Evolutionary conservation across 176 grass and related monocot species (phyloP).

Genomic region (Areca catechu): DNA sequence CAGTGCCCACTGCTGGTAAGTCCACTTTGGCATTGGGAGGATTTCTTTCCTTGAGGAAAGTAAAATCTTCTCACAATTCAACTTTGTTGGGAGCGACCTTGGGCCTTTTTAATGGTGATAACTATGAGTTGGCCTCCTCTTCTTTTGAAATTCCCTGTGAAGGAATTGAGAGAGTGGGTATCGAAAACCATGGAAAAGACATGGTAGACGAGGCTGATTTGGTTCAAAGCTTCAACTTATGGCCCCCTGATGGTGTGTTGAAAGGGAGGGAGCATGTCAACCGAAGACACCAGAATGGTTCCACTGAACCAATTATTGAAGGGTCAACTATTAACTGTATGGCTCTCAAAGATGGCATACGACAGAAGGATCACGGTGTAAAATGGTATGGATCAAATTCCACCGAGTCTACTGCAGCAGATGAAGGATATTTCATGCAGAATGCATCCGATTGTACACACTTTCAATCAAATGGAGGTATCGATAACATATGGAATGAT

Average conservation of each 20-base stretch:
- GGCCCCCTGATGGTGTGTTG: conserved; percentile 29
- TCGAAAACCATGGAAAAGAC: conserved; percentile 10
- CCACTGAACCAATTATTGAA: conserved; percentile 3
- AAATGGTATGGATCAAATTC: conserved; percentile 7
- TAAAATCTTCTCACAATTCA: conserved; percentile 15
- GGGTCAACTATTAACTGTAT: background rate
- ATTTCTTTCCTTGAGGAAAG: conserved; percentile 27
- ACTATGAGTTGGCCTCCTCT: conserved; percentile 2
- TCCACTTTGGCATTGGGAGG: conserved; percentile 18
- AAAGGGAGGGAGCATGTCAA: conserved; percentile 6
- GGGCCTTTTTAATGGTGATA: conserved; percentile 8
- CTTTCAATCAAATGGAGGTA: background rate
- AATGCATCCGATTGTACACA: background rate
- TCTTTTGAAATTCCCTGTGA: conserved; percentile 8
- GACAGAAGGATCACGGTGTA: conserved; percentile 8
- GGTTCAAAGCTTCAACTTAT: conserved; percentile 3
- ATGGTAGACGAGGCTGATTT: conserved; percentile 1
- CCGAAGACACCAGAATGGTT: background rate
- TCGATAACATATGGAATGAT: background rate
- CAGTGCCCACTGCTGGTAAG: conserved; percentile 14
- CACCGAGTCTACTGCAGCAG: conserved; percentile 12
- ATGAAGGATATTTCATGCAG: conserved; percentile 9
- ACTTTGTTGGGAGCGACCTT: conserved; percentile 3
- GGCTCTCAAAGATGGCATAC: conserved; percentile 7
- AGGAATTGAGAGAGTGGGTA: conserved; percentile 7